Conservation (phyloP, 331 rosid species). For the Prunus yedoensis region DNA sequence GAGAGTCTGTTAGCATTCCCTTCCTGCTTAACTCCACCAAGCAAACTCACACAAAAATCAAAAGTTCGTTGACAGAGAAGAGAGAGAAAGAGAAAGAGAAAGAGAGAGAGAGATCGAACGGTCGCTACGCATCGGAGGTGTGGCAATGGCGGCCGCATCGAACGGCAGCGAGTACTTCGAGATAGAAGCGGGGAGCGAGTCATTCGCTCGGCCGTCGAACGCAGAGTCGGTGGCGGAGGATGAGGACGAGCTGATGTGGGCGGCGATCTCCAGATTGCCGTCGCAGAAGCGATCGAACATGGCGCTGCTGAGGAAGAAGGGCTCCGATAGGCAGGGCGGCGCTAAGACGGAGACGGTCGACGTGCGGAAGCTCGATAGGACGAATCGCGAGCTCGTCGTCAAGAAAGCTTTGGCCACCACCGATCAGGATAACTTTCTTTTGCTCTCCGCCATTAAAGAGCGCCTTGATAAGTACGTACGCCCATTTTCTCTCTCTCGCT, state of each 20-base stretch:
- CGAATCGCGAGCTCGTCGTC: conserved; percentile 60
- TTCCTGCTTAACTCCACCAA: not conserved
- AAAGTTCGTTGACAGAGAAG: not conserved
- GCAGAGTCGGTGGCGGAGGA: conserved; percentile 61
- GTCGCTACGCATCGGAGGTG: not conserved
- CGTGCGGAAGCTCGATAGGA: conserved; percentile 57
- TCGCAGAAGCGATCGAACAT: conserved; percentile 49
- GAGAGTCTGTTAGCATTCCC: no score
- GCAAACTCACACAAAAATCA: not conserved
- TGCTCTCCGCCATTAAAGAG: conserved; percentile 68
- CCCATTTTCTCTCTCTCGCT: not conserved
- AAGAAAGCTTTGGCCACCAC: conserved; percentile 65
- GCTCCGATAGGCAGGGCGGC: conserved; percentile 7
- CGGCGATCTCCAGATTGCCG: conserved; percentile 59
- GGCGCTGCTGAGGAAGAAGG: conserved; percentile 44
- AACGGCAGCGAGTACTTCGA: conserved; percentile 85
- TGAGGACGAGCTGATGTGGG: conserved; percentile 74
- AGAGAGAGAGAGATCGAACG: not conserved
- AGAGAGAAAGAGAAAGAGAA: not conserved
- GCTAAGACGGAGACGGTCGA: conserved; percentile 38
- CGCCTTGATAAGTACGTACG: conserved; percentile 57
- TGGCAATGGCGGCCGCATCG: conserved; percentile 72
- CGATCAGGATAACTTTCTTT: conserved; percentile 69
- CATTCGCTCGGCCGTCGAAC: conserved; percentile 63
- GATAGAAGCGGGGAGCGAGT: conserved; percentile 29